Base-by-base conservation (phyloP, 1,284 basidiomycete species). In the Vanrija humicola region DNA sequence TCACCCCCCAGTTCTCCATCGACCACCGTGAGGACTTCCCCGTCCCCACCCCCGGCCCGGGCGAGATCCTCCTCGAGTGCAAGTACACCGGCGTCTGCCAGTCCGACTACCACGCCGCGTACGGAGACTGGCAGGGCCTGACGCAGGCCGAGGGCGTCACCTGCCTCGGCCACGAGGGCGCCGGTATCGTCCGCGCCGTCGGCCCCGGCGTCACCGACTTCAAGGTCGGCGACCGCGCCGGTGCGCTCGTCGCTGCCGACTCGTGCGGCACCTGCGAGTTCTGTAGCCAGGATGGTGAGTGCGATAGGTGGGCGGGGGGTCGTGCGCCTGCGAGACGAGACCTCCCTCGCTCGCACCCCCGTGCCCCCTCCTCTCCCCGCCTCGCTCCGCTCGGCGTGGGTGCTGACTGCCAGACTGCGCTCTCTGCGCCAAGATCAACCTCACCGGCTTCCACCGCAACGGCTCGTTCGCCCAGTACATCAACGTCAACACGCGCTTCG, bases 131-230 rank as follows among this genome's bases (percentile, higher is more conserved):
- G 23, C 25, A n/a, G 26, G 14, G 34, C 14, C 18, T 40, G 47
- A 14, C 23, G 10, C 16, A 28, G 44, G 15, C 18, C 26, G 25
- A 38, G 14, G 54, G 55, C 8, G 50, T 61, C 50, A 55, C 57
- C 59, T 57, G 55, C 50, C 55, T 53, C 3, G 59, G 59, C 44
- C 59, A 61, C 53, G 59, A 61, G 53, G 59, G 59, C 23, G 59
- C 59, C 3, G 59, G 59, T 23, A 42, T 46, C 19, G 59, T 61
- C 43, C 55, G 45, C 48, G 50, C 50, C 48, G 28, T 61, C 38
- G 59, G 59, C 40, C 53, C 59, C 19, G 53, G 50, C 21, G 59
- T 61, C 26, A 54, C 38, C 48, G 42, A 48, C 18, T 61, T 53
- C 53, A 57, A 57, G 47, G 50, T 61, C 48, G 59, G 55, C 15